phyloP scores from a whole-genome alignment of 169 alveolate genomes.

The Eimeria falciformis region DNA sequence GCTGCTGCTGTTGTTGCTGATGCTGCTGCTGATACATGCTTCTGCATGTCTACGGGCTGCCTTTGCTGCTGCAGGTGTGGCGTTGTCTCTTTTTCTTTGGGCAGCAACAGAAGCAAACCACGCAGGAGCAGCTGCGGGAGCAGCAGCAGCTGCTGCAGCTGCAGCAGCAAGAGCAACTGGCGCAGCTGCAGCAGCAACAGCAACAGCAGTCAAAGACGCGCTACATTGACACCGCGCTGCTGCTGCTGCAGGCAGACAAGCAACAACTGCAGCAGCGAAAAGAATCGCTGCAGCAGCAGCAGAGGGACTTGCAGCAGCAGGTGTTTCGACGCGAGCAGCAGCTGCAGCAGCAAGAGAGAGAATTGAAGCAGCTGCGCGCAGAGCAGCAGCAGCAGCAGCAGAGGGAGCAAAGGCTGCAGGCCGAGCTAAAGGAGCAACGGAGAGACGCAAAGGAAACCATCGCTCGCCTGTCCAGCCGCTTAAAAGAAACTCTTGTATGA shows the following conservation, averaged over 20 bases:
- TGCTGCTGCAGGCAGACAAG: conserved; percentile 61
- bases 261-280: conserved; percentile 61
- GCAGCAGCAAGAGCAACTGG: conserved; percentile 43
- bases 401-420: conserved; percentile 27
- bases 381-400: conserved; percentile 52
- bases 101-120: conserved; percentile 3
- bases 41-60: background rate
- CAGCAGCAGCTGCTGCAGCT: conserved; percentile 28
- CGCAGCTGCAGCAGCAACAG: conserved; percentile 16
- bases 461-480: conserved; percentile 10
- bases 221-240: conserved; percentile 41
- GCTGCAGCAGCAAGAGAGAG: conserved; percentile 24
- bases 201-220: conserved; percentile 48
- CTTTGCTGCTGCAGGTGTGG: background rate
- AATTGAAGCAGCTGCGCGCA: conserved; percentile 51
- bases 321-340: conserved; percentile 31
- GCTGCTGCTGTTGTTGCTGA: conserved; percentile 13
- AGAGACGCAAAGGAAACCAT: conserved; percentile 52
- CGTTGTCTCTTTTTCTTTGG: conserved; percentile 38
- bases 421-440: conserved; percentile 35
- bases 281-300: conserved; percentile 59
- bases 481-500: conserved; percentile 1
- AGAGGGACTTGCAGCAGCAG: conserved; percentile 26
- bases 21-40: conserved; percentile 24
- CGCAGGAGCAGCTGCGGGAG: conserved; percentile 39